A percentile compares a stretch with the other conserved stretches of the same genome.
phyloP scores from a whole-genome alignment of 495 filamentous ascomycete genomes.

The Penicillium riverlandense region DNA sequence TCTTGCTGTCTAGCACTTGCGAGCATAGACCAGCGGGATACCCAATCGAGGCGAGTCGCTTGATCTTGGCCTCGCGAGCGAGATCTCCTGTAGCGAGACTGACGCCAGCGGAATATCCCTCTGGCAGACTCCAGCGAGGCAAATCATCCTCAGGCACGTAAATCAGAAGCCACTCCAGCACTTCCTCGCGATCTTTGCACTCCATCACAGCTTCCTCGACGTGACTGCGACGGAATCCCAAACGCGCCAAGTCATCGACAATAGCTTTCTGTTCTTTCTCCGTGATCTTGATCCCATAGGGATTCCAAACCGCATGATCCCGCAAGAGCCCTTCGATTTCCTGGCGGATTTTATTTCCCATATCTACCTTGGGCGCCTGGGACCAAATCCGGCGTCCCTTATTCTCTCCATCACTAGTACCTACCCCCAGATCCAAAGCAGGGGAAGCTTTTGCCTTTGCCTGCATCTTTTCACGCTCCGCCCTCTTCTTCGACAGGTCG shows the following conservation, averaged over 20 bases:
- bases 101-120: slow-evolving; percentile 81
- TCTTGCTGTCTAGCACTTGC: slow-evolving; percentile 57
- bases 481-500: slow-evolving; percentile 62
- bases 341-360: slow-evolving; percentile 69
- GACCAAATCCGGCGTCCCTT: slow-evolving; percentile 65
- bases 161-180: slow-evolving; percentile 86
- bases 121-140: slow-evolving; percentile 81
- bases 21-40: slow-evolving; percentile 80
- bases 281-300: slow-evolving; percentile 58
- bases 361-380: slow-evolving; percentile 80
- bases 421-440: slow-evolving; percentile 25
- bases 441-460: slow-evolving; percentile 56
- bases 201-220: slow-evolving; percentile 79
- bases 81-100: slow-evolving; percentile 74
- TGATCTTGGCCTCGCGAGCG: slow-evolving; percentile 68
- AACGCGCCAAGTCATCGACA: slow-evolving; percentile 61
- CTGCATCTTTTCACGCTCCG: slow-evolving; percentile 51
- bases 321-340: slow-evolving; percentile 74
- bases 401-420: slow-evolving; percentile 22
- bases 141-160: slow-evolving; percentile 96
- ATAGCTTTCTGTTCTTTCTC: slow-evolving; percentile 48
- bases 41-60: slow-evolving; percentile 71
- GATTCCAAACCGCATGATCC: slow-evolving; percentile 79
- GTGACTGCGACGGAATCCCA: slow-evolving; percentile 84
- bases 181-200: slow-evolving; percentile 90